Conservation (phyloP, 192 early-diverging fungal genomes). For the Mortierella hygrophila region DNA sequence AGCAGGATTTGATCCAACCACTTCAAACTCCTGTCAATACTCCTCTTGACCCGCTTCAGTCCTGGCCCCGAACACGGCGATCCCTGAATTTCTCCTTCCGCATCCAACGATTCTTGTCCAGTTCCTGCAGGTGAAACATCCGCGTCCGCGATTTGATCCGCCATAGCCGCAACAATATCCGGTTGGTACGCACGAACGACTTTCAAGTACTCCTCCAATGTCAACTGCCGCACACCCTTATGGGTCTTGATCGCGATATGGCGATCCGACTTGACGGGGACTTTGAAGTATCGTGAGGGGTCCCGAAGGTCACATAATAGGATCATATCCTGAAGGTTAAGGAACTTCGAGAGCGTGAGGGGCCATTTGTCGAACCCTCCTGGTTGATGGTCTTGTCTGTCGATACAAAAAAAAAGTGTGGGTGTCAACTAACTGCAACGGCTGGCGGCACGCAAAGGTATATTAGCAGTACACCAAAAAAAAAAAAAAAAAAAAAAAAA, state of each 20-base stretch:
- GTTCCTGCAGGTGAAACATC: not conserved
- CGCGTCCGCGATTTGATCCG: constrained; percentile 59
- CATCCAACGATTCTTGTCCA: not conserved
- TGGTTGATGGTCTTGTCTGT: constrained; percentile 40
- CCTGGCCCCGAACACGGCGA: constrained; percentile 20
- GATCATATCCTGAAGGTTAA: constrained; percentile 59
- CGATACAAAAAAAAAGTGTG: not conserved
- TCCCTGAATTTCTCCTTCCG: not conserved
- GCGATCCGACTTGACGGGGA: constrained; percentile 63
- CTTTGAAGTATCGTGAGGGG: constrained; percentile 45
- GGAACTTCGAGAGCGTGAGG: constrained; percentile 55
- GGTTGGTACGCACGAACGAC: constrained; percentile 60
- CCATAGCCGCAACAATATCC: constrained; percentile 58
- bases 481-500: not conserved
- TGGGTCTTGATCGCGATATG: constrained; percentile 62
- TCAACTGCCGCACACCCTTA: constrained; percentile 66
- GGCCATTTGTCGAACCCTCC: constrained; percentile 40
- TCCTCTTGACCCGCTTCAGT: constrained; percentile 58
- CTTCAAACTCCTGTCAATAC: constrained; percentile 61
- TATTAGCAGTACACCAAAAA: not conserved
- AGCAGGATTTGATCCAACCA: constrained; percentile 62
- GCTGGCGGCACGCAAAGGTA: not conserved
- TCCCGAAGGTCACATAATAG: constrained; percentile 66
- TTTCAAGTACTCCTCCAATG: constrained; percentile 58
- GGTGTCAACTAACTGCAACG: not conserved